phyloP scores from a whole-genome alignment of 176 grass and related monocot species.

The Rhynchospora breviuscula region DNA sequence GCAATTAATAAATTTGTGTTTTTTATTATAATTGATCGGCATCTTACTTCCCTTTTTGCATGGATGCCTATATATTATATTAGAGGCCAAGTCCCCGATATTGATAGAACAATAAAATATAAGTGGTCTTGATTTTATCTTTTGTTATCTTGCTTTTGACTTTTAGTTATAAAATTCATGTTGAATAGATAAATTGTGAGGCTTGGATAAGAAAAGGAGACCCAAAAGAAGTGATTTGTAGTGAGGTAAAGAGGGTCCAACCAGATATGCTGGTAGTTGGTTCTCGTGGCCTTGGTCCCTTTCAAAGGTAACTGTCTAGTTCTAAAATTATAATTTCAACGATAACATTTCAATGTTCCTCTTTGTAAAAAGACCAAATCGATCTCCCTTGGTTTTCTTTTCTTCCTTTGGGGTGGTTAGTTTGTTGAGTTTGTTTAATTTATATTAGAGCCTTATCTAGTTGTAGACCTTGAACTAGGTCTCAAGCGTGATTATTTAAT shows the following conservation, averaged over 20 bases:
- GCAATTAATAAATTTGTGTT: not conserved
- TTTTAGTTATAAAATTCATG: not conserved
- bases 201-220: conserved; percentile 73
- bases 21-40: not conserved
- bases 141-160: not conserved
- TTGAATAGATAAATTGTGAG: conserved; percentile 67
- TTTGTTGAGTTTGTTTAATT: not conserved
- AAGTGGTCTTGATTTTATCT: not conserved
- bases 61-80: not conserved
- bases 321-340: not conserved
- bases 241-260: conserved; percentile 67
- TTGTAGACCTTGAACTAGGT: not conserved
- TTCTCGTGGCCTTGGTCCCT: conserved; percentile 79
- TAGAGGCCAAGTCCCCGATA: not conserved
- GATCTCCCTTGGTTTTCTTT: not conserved
- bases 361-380: not conserved
- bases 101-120: not conserved
- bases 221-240: conserved; percentile 87
- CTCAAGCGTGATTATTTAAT: not conserved
- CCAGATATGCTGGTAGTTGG: conserved; percentile 89
- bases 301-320: conserved; percentile 69
- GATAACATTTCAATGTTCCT: not conserved
- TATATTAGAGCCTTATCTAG: not conserved
- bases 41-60: not conserved
- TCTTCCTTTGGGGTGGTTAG: not conserved